A percentile compares a stretch with the other conserved stretches of the same genome.
Evolutionary conservation across 164 flowering plant species (phyloP).

Genomic region (Hamamelis virginiana): DNA sequence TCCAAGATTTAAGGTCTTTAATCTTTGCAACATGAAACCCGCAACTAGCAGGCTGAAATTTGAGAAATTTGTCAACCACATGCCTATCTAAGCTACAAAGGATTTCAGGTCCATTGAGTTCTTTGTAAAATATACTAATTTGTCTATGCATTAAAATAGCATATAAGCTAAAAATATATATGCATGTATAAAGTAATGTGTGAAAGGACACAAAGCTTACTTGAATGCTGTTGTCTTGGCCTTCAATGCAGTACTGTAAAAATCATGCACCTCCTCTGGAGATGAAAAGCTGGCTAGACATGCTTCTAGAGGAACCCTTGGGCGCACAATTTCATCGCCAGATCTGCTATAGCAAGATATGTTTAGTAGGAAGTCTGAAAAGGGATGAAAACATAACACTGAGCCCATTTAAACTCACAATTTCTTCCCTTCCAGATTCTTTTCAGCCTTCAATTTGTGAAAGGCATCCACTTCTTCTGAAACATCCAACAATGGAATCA

Average conservation of each 20-base stretch:
- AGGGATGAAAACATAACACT: neutral
- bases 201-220: constrained; percentile 39
- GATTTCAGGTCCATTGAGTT: neutral
- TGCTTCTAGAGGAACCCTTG: constrained; percentile 84
- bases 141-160: neutral
- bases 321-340: constrained; percentile 70
- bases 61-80: neutral
- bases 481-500: constrained; percentile 17
- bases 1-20: neutral
- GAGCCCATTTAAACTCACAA: constrained; percentile 53
- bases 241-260: constrained; percentile 80
- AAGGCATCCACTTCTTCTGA: constrained; percentile 81
- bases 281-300: constrained; percentile 77
- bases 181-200: neutral
- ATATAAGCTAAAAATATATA: neutral
- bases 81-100: neutral
- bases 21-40: neutral
- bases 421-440: constrained; percentile 58
- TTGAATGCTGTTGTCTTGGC: constrained; percentile 79
- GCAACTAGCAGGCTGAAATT: neutral
- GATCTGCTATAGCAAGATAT: constrained; percentile 20
- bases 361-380: constrained; percentile 1
- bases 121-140: neutral
- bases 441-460: constrained; percentile 65
- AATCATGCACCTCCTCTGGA: constrained; percentile 85